Base-by-base conservation (phyloP, 345 rosid species). In the Rhodamnia rubescens region DNA sequence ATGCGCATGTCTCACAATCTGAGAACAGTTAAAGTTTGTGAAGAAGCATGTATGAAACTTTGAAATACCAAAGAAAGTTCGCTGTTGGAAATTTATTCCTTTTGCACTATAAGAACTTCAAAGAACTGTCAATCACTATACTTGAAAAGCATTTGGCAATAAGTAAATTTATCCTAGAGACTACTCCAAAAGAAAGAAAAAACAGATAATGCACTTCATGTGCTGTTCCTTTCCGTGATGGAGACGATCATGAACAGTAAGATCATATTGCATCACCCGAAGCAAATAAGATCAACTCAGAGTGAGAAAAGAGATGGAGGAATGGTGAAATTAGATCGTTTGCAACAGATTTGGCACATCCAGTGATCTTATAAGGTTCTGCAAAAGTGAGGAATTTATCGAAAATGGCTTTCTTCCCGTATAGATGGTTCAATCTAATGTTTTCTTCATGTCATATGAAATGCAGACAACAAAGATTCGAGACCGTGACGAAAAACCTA, bases 391-490 rank as follows among this genome's bases (percentile, higher is more conserved):
- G 47, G 5, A 69, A 69, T 18, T 69, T 69, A 36, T 32, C 1
- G 6, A 36, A 69, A 69, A 36, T 69, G 47, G 80, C 47, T 8
- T 36, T 69, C 80, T 18, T 36, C 80, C 80, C 8, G 47, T 53
- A 40, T 4, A 22, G 59, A 14, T 22, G 58, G 53, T 82, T 82
- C 59, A 40, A 8, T 59, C 14, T 50, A 53, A 75, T 49, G 59
- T 26, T 59, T 29, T 69, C 69, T 5, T 42, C 22, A 50, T 78
- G 58, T 54, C 3, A 59, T 81, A 56, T 84, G 7, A 69, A 49
- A 26, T 88, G 36, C 61, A 96, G 99, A 87, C 92, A 96, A 87
- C 97, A 93, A 88, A 93, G 99, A 91, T 94, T 96, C 59, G 96
- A 96, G 87, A 92, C 94, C 87, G 90, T 94, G 87, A 93, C 93